Conservation (phyloP, 2,329 filamentous ascomycete genomes). For the Talaromyces amestolkiae region DNA sequence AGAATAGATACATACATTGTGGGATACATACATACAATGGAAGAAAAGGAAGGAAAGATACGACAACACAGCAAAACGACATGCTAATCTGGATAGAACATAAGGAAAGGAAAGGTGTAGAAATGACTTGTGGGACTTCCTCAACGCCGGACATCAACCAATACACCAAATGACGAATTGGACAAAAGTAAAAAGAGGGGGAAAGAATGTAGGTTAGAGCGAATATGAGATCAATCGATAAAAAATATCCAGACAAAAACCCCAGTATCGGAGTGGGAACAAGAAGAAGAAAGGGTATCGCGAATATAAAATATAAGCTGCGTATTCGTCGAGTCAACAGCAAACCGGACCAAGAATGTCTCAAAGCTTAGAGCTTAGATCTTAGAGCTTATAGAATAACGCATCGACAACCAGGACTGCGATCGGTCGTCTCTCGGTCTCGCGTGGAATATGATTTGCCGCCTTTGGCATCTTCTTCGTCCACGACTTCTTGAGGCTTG, state of each 20-base stretch:
- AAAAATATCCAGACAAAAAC: background rate
- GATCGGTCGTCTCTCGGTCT: constrained; percentile 55
- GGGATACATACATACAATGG: constrained; percentile 12
- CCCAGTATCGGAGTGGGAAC: background rate
- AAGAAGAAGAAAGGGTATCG: constrained; percentile 10
- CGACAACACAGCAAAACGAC: background rate
- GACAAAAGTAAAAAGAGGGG: background rate
- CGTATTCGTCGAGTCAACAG: background rate
- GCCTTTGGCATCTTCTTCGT: constrained; percentile 73
- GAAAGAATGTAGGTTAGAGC: background rate
- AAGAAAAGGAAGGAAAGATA: background rate
- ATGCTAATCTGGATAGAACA: background rate
- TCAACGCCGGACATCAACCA: constrained; percentile 3
- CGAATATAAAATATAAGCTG: constrained; percentile 5
- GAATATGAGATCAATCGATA: background rate
- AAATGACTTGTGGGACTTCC: background rate
- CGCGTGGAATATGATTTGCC: constrained; percentile 54
- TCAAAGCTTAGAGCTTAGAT: no score
- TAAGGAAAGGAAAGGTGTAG: background rate
- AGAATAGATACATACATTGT: constrained; percentile 5
- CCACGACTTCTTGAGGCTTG: constrained; percentile 76
- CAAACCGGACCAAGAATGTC: background rate
- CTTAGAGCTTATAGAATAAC: constrained; percentile 54
- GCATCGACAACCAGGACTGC: constrained; percentile 62
- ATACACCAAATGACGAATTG: background rate